phyloP scores from a whole-genome alignment of 331 rosid species.

The Spiraea crenata region DNA sequence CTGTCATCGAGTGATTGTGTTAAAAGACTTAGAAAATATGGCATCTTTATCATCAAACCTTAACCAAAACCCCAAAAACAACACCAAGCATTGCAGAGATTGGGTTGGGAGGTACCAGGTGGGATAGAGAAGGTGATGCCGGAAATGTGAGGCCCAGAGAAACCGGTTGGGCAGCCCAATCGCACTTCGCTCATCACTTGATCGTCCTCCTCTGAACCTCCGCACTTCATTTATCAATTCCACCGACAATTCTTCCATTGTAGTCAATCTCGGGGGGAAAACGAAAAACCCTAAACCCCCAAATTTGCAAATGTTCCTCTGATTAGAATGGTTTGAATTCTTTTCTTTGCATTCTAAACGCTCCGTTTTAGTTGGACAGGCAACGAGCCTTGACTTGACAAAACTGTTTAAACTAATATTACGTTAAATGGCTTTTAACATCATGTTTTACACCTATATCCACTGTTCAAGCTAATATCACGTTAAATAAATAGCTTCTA shows the following conservation, averaged over 20 bases:
- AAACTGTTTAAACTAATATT: no score
- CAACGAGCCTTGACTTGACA: neutral
- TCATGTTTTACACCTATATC: no score
- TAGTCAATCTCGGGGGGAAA: neutral
- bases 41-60: neutral
- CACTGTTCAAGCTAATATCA: no score
- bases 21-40: neutral
- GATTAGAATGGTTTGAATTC: neutral
- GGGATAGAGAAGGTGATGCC: conserved; percentile 58
- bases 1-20: conserved; percentile 32
- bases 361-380: neutral
- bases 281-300: neutral
- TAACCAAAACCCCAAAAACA: neutral
- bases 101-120: conserved; percentile 33
- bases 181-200: conserved; percentile 89
- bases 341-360: neutral
- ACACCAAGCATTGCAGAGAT: neutral
- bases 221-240: conserved; percentile 9
- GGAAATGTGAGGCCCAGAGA: conserved; percentile 56
- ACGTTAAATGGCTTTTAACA: no score
- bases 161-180: conserved; percentile 70
- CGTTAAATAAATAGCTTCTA: no score
- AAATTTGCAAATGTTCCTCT: neutral
- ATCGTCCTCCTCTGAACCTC: conserved; percentile 31
- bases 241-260: conserved; percentile 13